These are phyloP conservation scores for Phytophthora uliginosa DNA, from an alignment of 352 stramenopile genomes.

Conservation along the genomic window DNA sequence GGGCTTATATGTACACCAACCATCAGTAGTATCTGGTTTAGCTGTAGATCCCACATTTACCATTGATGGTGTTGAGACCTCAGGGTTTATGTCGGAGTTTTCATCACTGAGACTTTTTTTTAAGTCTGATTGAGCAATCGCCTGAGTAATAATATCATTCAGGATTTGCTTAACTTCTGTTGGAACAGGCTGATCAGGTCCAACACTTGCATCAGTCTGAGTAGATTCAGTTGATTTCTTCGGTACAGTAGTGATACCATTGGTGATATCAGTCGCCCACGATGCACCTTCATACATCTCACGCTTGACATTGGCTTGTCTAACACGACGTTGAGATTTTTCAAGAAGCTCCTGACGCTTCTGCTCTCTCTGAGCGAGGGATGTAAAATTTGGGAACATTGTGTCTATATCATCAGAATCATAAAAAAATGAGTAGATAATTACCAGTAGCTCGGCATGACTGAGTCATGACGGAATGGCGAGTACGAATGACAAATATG, in stretches of 20 bases:
- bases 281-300: conserved; percentile 15
- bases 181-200: too few species aligned
- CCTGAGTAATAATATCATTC: too few species aligned
- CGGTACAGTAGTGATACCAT: background rate
- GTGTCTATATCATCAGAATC: background rate
- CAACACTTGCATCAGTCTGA: conserved; percentile 22
- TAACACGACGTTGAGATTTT: background rate
- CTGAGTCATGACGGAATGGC: background rate
- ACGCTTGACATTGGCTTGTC: conserved; percentile 4
- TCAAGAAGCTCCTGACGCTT: conserved; percentile 19
- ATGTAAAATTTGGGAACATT: conserved; percentile 1
- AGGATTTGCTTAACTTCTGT: too few species aligned
- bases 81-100: conserved; percentile 5
- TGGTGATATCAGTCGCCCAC: background rate
- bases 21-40: too few species aligned
- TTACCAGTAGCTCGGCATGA: background rate
- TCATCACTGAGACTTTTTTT: conserved; percentile 9
- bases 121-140: background rate
- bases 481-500: background rate
- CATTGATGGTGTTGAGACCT: conserved; percentile 6
- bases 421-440: conserved; percentile 6
- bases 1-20: too few species aligned
- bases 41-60: background rate
- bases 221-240: conserved; percentile 21
- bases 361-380: conserved; percentile 10